Conservation (phyloP, 2,329 filamentous ascomycete genomes). For the Pseudogymnoascus pannorum region DNA sequence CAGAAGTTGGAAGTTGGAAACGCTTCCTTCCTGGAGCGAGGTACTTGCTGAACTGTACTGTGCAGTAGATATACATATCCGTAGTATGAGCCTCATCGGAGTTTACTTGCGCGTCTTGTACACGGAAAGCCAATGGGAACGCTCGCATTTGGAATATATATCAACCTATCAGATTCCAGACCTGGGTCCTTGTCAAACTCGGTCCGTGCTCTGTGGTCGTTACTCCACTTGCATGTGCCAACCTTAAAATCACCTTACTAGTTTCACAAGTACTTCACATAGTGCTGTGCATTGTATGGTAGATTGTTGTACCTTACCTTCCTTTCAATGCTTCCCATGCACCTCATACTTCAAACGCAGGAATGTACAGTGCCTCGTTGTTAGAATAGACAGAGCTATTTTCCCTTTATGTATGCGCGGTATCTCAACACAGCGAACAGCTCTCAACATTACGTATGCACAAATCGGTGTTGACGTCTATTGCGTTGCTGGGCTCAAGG, state of each 20-base stretch:
- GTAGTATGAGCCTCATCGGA: not conserved
- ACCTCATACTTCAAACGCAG: not conserved
- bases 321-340: not conserved
- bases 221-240: constrained; percentile 7
- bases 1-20: constrained; percentile 1
- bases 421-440: not conserved
- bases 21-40: not conserved
- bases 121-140: not conserved
- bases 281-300: not conserved
- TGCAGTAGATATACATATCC: too few relatives aligned
- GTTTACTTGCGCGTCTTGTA: not conserved
- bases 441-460: not conserved
- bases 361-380: not conserved
- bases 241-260: not conserved
- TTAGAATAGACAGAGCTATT: too few relatives aligned
- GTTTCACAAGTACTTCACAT: not conserved
- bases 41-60: not conserved
- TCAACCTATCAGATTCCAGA: not conserved
- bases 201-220: not conserved
- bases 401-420: not conserved
- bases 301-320: not conserved
- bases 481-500: not conserved
- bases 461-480: not conserved
- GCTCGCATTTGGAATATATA: not conserved
- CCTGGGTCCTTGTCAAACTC: not conserved